phyloP scores from a whole-genome alignment of 2,329 filamentous ascomycete species.

The Colletotrichum chrysophilum region DNA sequence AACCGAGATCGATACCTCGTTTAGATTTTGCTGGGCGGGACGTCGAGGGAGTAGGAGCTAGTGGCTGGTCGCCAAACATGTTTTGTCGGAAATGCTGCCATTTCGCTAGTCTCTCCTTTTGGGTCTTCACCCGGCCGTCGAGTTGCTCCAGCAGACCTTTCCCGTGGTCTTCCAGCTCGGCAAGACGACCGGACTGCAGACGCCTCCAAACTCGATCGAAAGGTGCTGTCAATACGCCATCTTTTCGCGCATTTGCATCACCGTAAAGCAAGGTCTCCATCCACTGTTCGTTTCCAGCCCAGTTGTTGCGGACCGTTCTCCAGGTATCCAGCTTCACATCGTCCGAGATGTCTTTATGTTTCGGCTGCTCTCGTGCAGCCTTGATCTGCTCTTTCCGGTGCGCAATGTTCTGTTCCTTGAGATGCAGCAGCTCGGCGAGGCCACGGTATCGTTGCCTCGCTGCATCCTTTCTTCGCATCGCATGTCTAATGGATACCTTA shows the following conservation, averaged over 20 bases:
- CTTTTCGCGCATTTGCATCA: slow-evolving; percentile 59
- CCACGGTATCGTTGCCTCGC: slow-evolving; percentile 63
- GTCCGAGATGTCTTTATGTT: slow-evolving; percentile 36
- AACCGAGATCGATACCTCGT: slow-evolving; percentile 59
- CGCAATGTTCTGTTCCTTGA: slow-evolving; percentile 65
- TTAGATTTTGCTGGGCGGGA: slow-evolving; percentile 28
- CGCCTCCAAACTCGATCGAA: slow-evolving; percentile 77
- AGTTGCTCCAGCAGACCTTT: slow-evolving; percentile 72
- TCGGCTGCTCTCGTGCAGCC: slow-evolving; percentile 29
- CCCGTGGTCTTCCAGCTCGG: slow-evolving; percentile 58
- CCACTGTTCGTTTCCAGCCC: slow-evolving; percentile 80
- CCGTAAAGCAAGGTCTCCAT: slow-evolving; percentile 73
- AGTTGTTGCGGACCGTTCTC: slow-evolving; percentile 71
- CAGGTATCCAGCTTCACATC: slow-evolving; percentile 56
- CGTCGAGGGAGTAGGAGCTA: slow-evolving; percentile 27
- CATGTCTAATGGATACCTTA: slow-evolving; percentile 66
- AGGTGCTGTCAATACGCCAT: slow-evolving; percentile 67
- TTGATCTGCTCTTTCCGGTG: slow-evolving; percentile 55
- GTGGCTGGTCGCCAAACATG: slow-evolving; percentile 40
- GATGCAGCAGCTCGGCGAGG: slow-evolving; percentile 68
- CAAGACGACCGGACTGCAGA: slow-evolving; percentile 63
- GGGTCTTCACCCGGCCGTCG: slow-evolving; percentile 68
- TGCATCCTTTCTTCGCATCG: slow-evolving; percentile 64
- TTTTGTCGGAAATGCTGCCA: slow-evolving; percentile 73
- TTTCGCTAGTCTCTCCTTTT: slow-evolving; percentile 70